Evolutionary conservation across 768 basidiomycete genomes (phyloP), one percentile per base, ranked within the genome.

Genomic region (Agaricus subrufescens): DNA sequence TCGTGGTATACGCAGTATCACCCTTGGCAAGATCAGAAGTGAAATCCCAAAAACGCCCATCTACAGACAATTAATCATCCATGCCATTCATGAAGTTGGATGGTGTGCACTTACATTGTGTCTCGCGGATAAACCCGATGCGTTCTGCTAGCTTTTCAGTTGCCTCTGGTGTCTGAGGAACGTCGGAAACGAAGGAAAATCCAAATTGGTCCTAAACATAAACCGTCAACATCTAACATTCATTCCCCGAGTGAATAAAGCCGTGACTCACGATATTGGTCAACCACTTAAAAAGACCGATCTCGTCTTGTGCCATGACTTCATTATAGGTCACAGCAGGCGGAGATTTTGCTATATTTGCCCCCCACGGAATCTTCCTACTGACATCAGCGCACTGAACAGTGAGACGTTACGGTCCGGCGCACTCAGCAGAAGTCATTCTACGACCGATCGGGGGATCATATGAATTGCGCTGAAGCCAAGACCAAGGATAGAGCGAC

Each of bases 41-140:
- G 65, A 98, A 96, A 65, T 98, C 93, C 95, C 96, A 99, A 71
- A 98, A 95, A 56, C 84, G 86, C 34, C 95, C 96, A 64, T 98
- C 93, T 94, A 60, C 1, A 37, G 4, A 8, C 34, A 34, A 34
- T 34, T 34, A 1, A 3, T 34, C 34, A 40, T 27, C 47, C 30
- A 15, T 26, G 9, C n/a, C 40, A 45, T 44, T 31, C 37, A 49
- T 15, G 31, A 6, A 4, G 49, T 34, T 15, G 23, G 31, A 50
- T 7, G 15, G 3, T 12, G 9, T 27, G 47, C 2, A 66, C 69
- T 19, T 23, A 74, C 77, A 79, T 65, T 80, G 77, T 0, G 96
- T 98, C 69, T 96, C 86, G 44, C 95, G 83, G 56, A 97, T 94
- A 64, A 90, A 91, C 3, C 84, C 88, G 58, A 98, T 93, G 34